Evolutionary conservation across 179 eudicot genomes (phyloP).

Genomic region (Corrigiola litoralis): DNA sequence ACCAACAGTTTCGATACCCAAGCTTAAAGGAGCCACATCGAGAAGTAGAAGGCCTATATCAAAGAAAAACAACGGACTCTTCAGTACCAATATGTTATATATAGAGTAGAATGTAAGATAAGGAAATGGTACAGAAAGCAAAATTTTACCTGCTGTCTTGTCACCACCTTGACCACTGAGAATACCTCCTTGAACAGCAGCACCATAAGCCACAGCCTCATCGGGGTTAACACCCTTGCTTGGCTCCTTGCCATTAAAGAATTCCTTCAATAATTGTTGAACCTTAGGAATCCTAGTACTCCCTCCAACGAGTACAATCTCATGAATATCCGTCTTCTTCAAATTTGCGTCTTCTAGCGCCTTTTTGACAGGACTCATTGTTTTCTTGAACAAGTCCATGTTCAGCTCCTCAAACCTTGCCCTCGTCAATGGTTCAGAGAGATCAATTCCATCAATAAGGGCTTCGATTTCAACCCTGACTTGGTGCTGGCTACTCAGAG

Average conservation of each 20-base stretch:
- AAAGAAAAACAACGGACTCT: background rate
- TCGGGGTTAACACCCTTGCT: slow-evolving; percentile 38
- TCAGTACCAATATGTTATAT: background rate
- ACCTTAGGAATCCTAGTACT: slow-evolving; percentile 39
- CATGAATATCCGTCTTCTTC: slow-evolving; percentile 31
- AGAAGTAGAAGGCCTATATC: slow-evolving; percentile 31
- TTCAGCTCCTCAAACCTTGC: slow-evolving; percentile 41
- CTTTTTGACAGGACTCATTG: slow-evolving; percentile 30
- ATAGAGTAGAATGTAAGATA: background rate
- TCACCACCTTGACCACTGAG: slow-evolving; percentile 38
- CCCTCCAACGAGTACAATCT: slow-evolving; percentile 39
- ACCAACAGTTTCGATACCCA: slow-evolving; percentile 39
- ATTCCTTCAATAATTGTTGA: slow-evolving; percentile 34
- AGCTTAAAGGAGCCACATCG: slow-evolving; percentile 36
- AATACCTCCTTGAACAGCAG: slow-evolving; percentile 41
- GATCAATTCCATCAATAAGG: slow-evolving; percentile 30
- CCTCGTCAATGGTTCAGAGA: slow-evolving; percentile 35
- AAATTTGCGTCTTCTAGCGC: slow-evolving; percentile 32
- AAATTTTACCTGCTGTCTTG: slow-evolving; percentile 27
- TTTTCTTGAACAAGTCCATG: slow-evolving; percentile 37
- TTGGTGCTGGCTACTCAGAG: slow-evolving; percentile 39
- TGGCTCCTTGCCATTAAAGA: slow-evolving; percentile 34
- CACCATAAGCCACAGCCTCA: slow-evolving; percentile 41
- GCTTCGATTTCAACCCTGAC: slow-evolving; percentile 37
- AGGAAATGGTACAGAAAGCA: background rate